These are phyloP conservation scores for Peterozyma xylosa DNA, from an alignment of 805 yeast genomes.

Conservation along the genomic window DNA sequence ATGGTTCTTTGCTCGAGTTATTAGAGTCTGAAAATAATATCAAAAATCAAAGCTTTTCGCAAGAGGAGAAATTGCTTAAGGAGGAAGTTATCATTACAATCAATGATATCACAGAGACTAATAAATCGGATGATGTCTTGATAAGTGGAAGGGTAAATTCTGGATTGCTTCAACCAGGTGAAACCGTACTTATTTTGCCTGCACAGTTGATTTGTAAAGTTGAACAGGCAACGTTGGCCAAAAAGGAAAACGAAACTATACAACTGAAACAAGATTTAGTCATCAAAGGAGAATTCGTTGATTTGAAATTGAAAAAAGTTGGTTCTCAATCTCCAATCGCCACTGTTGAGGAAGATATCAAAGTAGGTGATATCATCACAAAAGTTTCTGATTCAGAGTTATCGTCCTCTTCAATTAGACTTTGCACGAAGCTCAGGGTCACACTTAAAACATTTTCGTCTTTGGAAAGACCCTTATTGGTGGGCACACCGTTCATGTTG, in stretches of 20 bases:
- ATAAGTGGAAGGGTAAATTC: constrained; percentile 60
- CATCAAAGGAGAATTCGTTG: constrained; percentile 47
- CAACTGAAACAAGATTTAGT: constrained; percentile 24
- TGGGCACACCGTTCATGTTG: constrained; percentile 71
- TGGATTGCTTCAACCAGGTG: constrained; percentile 69
- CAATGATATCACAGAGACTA: constrained; percentile 50
- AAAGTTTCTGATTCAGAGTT: constrained; percentile 16
- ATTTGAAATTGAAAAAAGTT: constrained; percentile 30
- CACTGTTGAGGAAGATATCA: constrained; percentile 33
- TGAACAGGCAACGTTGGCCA: constrained; percentile 23
- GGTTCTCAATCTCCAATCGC: constrained; percentile 20
- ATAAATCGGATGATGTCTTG: constrained; percentile 39
- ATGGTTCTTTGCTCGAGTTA: constrained; percentile 40
- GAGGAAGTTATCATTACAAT: constrained; percentile 51
- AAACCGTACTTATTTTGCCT: constrained; percentile 52
- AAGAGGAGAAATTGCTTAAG: constrained; percentile 17
- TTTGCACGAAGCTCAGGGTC: constrained; percentile 43
- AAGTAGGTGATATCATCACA: constrained; percentile 63
- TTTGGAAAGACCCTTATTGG: constrained; percentile 61
- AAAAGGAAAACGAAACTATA: constrained; percentile 17
- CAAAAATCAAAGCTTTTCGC: constrained; percentile 10
- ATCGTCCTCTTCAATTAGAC: constrained; percentile 24
- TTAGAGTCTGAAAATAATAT: constrained; percentile 26
- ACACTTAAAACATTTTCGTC: constrained; percentile 58
- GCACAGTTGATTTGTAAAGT: constrained; percentile 35